phyloP scores from a whole-genome alignment of 1,284 basidiomycete genomes.

The Somion occarium region DNA sequence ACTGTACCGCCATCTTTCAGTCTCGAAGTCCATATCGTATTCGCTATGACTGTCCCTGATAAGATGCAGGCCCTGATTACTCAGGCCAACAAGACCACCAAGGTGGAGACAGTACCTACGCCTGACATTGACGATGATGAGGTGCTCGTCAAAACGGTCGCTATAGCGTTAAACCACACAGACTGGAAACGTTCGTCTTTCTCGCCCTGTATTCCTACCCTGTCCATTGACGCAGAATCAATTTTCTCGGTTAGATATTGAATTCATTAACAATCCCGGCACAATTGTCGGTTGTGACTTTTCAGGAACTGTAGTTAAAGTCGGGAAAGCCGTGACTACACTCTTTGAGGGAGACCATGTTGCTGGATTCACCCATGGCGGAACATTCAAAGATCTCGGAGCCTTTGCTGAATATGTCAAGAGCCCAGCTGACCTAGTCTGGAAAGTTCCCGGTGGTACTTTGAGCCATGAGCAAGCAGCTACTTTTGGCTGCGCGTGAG shows the following conservation, averaged over 20 bases:
- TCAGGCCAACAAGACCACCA: slow-evolving; percentile 7
- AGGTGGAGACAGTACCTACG: slow-evolving; percentile 10
- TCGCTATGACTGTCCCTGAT: no score
- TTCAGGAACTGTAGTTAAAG: slow-evolving; percentile 18
- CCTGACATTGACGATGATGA: slow-evolving; percentile 16
- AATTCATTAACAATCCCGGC: slow-evolving; percentile 8
- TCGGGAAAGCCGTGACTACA: slow-evolving; percentile 17
- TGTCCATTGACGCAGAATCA: slow-evolving; percentile 23
- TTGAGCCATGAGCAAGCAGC: slow-evolving; percentile 32
- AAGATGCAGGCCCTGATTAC: slow-evolving; percentile 11
- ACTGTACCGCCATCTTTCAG: no score
- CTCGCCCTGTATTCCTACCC: slow-evolving; percentile 17
- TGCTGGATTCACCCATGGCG: slow-evolving; percentile 19
- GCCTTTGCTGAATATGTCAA: slow-evolving; percentile 37
- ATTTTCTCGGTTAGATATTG: slow-evolving; percentile 11
- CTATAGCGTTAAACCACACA: slow-evolving; percentile 20
- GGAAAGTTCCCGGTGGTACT: slow-evolving; percentile 27
- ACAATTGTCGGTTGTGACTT: slow-evolving; percentile 20
- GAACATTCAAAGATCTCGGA: slow-evolving; percentile 21
- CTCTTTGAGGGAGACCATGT: slow-evolving; percentile 20
- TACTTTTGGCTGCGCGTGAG: slow-evolving; percentile 29
- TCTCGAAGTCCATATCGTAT: no score
- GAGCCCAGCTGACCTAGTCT: slow-evolving; percentile 25
- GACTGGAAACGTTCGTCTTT: slow-evolving; percentile 19
- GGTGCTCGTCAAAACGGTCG: slow-evolving; percentile 19